A percentile compares a stretch with the other conserved stretches of the same genome.
Evolutionary conservation across 441 rosid species (phyloP).

Genomic region (Flueggea neowawraea): DNA sequence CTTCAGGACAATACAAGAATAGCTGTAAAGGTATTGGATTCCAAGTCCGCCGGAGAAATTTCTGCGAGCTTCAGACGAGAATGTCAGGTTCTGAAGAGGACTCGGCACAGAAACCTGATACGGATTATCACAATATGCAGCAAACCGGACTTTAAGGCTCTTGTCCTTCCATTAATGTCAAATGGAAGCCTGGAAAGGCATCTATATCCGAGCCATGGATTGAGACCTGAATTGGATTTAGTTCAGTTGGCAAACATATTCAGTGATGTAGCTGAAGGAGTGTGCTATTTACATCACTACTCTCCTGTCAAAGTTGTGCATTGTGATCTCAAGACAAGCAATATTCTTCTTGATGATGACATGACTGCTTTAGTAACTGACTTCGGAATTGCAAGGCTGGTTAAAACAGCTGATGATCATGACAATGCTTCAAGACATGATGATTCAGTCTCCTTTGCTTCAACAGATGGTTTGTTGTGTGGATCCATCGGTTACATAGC

Average conservation of each 20-base stretch:
- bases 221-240: slow-evolving; percentile 41
- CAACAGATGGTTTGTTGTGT: slow-evolving; percentile 65
- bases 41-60: slow-evolving; percentile 10
- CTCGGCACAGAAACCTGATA: slow-evolving; percentile 29
- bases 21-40: slow-evolving; percentile 34
- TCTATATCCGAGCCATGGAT: slow-evolving; percentile 47
- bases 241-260: slow-evolving; percentile 68
- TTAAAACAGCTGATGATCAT: slow-evolving; percentile 35
- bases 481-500: slow-evolving; percentile 92
- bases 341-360: slow-evolving; percentile 80
- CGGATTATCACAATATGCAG: slow-evolving; percentile 29
- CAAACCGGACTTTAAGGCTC: slow-evolving; percentile 34
- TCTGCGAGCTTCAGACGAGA: slow-evolving; percentile 30
- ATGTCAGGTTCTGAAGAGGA: slow-evolving; percentile 26
- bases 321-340: slow-evolving; percentile 91
- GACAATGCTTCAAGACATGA: slow-evolving; percentile 29
- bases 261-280: slow-evolving; percentile 78
- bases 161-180: slow-evolving; percentile 29
- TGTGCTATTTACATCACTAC: slow-evolving; percentile 77
- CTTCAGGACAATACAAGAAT: slow-evolving; percentile 26
- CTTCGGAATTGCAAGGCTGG: slow-evolving; percentile 75
- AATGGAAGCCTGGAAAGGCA: slow-evolving; percentile 42
- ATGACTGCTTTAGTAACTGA: slow-evolving; percentile 89
- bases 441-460: slow-evolving; percentile 56
- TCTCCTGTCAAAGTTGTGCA: slow-evolving; percentile 84